These are phyloP conservation scores for Cladosporium cucumerinum DNA, from an alignment of 2,329 filamentous ascomycete species.

Conservation along the genomic window DNA sequence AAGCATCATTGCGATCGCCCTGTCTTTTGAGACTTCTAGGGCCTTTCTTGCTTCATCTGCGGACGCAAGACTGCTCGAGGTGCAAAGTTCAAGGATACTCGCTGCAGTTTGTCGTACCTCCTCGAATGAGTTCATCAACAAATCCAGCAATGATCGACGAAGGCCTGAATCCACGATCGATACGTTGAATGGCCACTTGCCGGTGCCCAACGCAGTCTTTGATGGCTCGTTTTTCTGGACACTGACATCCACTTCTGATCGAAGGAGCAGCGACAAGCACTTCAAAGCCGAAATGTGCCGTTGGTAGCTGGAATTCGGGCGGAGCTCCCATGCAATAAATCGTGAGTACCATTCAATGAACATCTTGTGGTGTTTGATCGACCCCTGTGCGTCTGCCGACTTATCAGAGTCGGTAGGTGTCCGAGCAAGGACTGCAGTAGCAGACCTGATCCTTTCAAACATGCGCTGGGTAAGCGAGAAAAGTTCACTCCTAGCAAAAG, in stretches of 20 bases:
- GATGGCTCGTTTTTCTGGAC: slow-evolving; percentile 39
- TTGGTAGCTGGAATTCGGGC: slow-evolving; percentile 82
- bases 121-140: slow-evolving; percentile 86
- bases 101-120: slow-evolving; percentile 67
- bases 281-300: slow-evolving; percentile 79
- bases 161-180: slow-evolving; percentile 44
- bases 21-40: slow-evolving; percentile 9
- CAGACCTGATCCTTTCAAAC: slow-evolving; percentile 69
- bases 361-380: slow-evolving; percentile 13
- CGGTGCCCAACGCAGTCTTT: slow-evolving; percentile 49
- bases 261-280: slow-evolving; percentile 64
- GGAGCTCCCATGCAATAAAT: slow-evolving; percentile 71
- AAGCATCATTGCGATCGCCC: slow-evolving; percentile 56
- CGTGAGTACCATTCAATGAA: slow-evolving; percentile 73
- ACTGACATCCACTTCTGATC: slow-evolving; percentile 61
- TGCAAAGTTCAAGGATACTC: slow-evolving; percentile 27
- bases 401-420: neutral
- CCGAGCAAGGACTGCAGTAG: slow-evolving; percentile 53
- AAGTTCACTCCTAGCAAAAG: slow-evolving; percentile 80
- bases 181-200: slow-evolving; percentile 50
- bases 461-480: slow-evolving; percentile 72
- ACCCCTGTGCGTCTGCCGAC: neutral
- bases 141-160: slow-evolving; percentile 67
- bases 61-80: neutral
- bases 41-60: no score